phyloP scores from a whole-genome alignment of 2,329 filamentous ascomycete genomes.

The Neophaeococcomyces mojaviensis region DNA sequence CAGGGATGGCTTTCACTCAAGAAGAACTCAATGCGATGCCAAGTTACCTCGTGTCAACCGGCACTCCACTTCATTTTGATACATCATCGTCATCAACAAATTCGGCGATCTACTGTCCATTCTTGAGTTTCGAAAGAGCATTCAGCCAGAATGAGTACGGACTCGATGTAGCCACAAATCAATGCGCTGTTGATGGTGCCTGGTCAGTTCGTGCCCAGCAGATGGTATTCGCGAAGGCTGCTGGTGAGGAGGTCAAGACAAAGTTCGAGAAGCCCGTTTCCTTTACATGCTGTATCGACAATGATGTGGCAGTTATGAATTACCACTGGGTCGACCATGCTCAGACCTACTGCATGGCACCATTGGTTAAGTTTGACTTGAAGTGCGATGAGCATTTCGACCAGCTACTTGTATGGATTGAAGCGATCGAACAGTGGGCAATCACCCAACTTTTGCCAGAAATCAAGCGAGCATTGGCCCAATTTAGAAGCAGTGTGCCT shows the following conservation, averaged over 20 bases:
- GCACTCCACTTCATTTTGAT: constrained; percentile 20
- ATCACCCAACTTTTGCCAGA: constrained; percentile 15
- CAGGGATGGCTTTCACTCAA: constrained; percentile 11
- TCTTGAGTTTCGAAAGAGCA: constrained; percentile 18
- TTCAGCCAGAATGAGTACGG: constrained; percentile 15
- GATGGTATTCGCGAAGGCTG: constrained; percentile 17
- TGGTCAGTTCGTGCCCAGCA: constrained; percentile 21
- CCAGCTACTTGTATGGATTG: constrained; percentile 18
- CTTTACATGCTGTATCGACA: constrained; percentile 22
- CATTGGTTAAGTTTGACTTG: constrained; percentile 22
- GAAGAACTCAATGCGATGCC: constrained; percentile 17
- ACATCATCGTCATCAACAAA: constrained; percentile 20
- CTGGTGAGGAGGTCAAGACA: background rate
- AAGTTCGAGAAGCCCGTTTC: constrained; percentile 12
- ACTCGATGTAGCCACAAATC: constrained; percentile 20
- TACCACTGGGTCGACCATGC: constrained; percentile 22
- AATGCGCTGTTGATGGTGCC: constrained; percentile 22
- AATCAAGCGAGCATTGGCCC: constrained; percentile 18
- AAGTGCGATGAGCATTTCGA: constrained; percentile 19
- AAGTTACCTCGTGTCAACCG: constrained; percentile 16
- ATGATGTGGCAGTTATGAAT: constrained; percentile 20
- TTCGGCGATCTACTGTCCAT: constrained; percentile 19
- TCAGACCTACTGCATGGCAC: constrained; percentile 22
- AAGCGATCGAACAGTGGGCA: constrained; percentile 21
- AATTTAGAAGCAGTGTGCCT: constrained; percentile 8